Evolutionary conservation across 306 rosid species (phyloP), one percentile per base, ranked within the genome.

Genomic region (Gynostemma pentaphyllum): DNA sequence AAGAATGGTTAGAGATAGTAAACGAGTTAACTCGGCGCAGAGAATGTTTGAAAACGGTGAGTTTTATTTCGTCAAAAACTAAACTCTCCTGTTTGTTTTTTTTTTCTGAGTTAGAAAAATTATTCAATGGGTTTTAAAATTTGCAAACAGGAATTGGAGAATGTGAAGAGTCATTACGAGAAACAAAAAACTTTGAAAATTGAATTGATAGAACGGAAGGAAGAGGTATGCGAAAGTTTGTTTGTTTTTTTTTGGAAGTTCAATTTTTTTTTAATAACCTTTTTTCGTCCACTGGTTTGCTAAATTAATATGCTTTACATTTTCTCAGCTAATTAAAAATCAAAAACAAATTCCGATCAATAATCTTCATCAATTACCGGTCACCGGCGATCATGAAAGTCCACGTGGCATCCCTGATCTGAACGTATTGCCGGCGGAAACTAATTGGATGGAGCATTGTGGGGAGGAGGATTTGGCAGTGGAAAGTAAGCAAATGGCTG

Each of bases 381-480:
- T 52, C 49, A n/a, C n/a, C n/a, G n/a, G n/a, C n/a, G n/a, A n/a
- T n/a, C n/a, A n/a, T n/a, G 57, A 32, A 68, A 75, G 56, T 42
- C 67, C 81, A 23, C n/a, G 5, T 2, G 73, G 68, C 67, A 62
- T 81, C 62, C 83, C 78, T 4, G 94, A 79, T 80, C 79, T 78
- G 30, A 78, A 81, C 73, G 10, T 68, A n/a, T 67, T 63, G 0
- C 6, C 19, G 0, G 74, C 69, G n/a, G n/a, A n/a, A n/a, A n/a
- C n/a, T n/a, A n/a, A n/a, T n/a, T n/a, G n/a, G n/a, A n/a, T n/a
- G n/a, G n/a, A n/a, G n/a, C n/a, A n/a, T n/a, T n/a, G n/a, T n/a
- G n/a, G n/a, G n/a, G n/a, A n/a, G n/a, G n/a, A n/a, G n/a, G n/a
- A n/a, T n/a, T n/a, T n/a, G 45, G 23, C 2, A 29, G 4, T 30